These are phyloP conservation scores for Erythrobasidium yunnanense DNA, from an alignment of 768 basidiomycete species.

Conservation along the genomic window DNA sequence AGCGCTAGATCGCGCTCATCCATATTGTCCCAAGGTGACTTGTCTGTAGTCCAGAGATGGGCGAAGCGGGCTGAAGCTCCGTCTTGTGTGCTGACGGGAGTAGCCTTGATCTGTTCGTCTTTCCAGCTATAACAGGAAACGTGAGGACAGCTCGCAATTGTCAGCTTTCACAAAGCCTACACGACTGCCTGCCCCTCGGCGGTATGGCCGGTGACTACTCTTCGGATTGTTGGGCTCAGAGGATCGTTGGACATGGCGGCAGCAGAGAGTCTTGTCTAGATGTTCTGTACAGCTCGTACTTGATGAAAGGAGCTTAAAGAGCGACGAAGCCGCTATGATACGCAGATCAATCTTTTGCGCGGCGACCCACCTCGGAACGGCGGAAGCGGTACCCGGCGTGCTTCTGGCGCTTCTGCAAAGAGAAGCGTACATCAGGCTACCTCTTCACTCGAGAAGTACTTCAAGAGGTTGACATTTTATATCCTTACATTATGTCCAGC, in stretches of 20 bases:
- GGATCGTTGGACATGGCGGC: no score
- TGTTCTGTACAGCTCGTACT: no score
- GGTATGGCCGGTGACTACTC: constrained; percentile 49
- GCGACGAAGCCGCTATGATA: no score
- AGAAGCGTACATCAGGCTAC: no score
- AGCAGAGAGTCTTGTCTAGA: no score
- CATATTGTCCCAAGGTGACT: constrained; percentile 3
- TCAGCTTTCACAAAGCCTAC: constrained; percentile 57
- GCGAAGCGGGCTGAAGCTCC: constrained; percentile 17
- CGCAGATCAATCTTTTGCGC: no score
- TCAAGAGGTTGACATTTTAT: no score
- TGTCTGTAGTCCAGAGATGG: constrained; percentile 20
- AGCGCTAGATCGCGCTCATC: constrained; percentile 8
- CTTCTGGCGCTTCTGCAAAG: no score
- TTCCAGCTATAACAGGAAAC: constrained; percentile 4
- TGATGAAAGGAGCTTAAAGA: no score
- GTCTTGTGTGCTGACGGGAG: background rate
- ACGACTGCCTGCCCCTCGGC: constrained; percentile 61
- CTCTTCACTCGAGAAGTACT: no score
- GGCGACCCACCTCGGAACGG: no score
- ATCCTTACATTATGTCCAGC: constrained; percentile 12
- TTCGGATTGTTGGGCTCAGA: background rate
- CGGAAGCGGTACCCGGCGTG: no score
- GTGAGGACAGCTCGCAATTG: constrained; percentile 44
- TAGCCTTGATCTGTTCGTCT: constrained; percentile 10